phyloP scores from a whole-genome alignment of 2,329 filamentous ascomycete species.

The Penicillium sp. region DNA sequence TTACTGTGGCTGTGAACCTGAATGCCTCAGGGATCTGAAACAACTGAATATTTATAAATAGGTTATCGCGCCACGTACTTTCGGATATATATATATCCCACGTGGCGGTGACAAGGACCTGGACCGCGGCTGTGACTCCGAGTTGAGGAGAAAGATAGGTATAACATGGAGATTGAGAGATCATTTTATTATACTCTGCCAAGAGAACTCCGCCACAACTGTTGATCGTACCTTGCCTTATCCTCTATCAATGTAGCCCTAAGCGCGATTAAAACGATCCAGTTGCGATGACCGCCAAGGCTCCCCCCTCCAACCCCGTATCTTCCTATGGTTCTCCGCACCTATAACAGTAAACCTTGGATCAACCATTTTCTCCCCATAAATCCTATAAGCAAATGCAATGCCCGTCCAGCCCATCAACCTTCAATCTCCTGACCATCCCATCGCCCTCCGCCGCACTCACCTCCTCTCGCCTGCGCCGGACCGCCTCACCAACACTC shows the following conservation, averaged over 20 bases:
- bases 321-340: neutral
- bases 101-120: neutral
- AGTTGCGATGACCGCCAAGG: neutral
- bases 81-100: neutral
- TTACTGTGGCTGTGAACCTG: neutral
- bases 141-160: neutral
- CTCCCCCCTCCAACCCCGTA: neutral
- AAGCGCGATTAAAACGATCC: neutral
- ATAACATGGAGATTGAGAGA: neutral
- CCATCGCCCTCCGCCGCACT: conserved; percentile 21
- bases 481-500: conserved; percentile 22
- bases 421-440: conserved; percentile 21
- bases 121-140: no score
- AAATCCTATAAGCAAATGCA: neutral
- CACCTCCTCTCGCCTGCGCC: conserved; percentile 23
- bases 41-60: neutral
- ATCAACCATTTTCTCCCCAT: neutral
- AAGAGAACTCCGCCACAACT: neutral
- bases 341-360: neutral
- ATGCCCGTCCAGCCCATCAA: conserved; percentile 7
- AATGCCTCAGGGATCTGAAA: neutral
- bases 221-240: neutral
- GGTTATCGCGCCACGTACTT: neutral
- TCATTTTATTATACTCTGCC: neutral
- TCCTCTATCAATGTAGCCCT: neutral